Evolutionary conservation across 768 basidiomycete species (phyloP).

Genomic region (Postia placenta): DNA sequence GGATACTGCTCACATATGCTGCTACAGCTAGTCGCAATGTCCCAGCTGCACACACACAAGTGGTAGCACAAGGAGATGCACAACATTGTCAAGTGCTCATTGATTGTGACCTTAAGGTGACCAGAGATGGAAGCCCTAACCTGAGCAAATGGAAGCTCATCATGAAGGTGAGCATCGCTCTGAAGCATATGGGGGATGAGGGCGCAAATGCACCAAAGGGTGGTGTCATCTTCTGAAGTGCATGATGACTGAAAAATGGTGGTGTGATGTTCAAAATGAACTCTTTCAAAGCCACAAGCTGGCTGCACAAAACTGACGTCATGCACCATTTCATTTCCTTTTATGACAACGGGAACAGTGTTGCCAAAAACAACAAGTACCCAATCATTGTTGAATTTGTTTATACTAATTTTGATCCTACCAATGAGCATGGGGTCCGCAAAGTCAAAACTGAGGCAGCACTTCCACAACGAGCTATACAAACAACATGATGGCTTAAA

Average conservation of each 20-base stretch:
- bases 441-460: slow-evolving; percentile 12
- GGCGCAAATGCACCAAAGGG: neutral
- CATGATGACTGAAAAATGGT: slow-evolving; percentile 6
- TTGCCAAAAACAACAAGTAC: neutral
- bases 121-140: neutral
- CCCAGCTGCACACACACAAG: neutral
- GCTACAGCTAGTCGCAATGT: neutral
- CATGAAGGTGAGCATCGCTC: slow-evolving; percentile 14
- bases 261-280: slow-evolving; percentile 14
- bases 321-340: neutral
- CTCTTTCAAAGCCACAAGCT: slow-evolving; percentile 7
- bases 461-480: slow-evolving; percentile 1
- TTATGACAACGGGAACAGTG: neutral
- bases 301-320: slow-evolving; percentile 11
- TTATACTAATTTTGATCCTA: slow-evolving; percentile 13
- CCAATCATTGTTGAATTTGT: slow-evolving; percentile 6
- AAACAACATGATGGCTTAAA: slow-evolving; percentile 23
- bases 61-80: neutral
- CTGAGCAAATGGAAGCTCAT: slow-evolving; percentile 12
- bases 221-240: neutral
- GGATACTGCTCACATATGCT: neutral
- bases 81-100: neutral
- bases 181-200: slow-evolving; percentile 2
- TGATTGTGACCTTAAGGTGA: neutral
- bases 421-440: neutral